Percentiles rank a stretch among this genome's conserved stretches.
These are phyloP conservation scores for Fusarium mexicanum DNA, from an alignment of 2,329 filamentous ascomycete species.

Conservation along the genomic window DNA sequence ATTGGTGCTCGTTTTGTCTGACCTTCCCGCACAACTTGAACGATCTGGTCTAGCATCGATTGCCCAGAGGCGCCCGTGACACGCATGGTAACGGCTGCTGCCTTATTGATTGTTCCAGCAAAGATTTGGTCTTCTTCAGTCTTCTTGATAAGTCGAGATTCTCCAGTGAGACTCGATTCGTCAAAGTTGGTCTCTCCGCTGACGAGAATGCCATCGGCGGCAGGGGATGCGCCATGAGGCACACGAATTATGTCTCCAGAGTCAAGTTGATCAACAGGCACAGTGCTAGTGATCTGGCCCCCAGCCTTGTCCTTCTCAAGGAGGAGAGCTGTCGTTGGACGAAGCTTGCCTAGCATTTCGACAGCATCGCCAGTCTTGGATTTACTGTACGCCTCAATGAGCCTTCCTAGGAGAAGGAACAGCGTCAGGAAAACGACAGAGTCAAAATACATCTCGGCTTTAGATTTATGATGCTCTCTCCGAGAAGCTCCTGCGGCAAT, in stretches of 20 bases:
- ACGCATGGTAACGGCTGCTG: constrained; percentile 67
- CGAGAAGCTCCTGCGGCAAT: constrained; percentile 65
- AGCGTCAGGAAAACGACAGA: constrained; percentile 92
- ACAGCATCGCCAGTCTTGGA: constrained; percentile 89
- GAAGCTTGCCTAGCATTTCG: constrained; percentile 78
- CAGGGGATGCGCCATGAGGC: constrained; percentile 82
- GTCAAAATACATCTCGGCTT: constrained; percentile 78
- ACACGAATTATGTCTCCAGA: constrained; percentile 79
- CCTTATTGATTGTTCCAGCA: constrained; percentile 80
- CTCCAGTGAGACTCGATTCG: constrained; percentile 88
- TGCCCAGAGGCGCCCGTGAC: constrained; percentile 72
- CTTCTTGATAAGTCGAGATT: constrained; percentile 76
- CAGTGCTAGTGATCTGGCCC: constrained; percentile 51
- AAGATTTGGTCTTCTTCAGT: constrained; percentile 70
- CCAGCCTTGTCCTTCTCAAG: constrained; percentile 58
- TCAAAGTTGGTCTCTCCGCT: constrained; percentile 77
- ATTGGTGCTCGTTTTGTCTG: constrained; percentile 80
- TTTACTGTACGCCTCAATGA: constrained; percentile 90
- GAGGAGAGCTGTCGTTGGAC: constrained; percentile 79
- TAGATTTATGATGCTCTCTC: constrained; percentile 31
- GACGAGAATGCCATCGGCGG: constrained; percentile 79
- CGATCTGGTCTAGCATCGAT: constrained; percentile 84
- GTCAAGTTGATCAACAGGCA: constrained; percentile 76
- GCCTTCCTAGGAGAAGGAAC: constrained; percentile 79
- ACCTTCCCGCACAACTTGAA: constrained; percentile 79